These are phyloP conservation scores for Balamuthia mandrillaris DNA, from an alignment of 208 protist species.

Conservation along the genomic window DNA sequence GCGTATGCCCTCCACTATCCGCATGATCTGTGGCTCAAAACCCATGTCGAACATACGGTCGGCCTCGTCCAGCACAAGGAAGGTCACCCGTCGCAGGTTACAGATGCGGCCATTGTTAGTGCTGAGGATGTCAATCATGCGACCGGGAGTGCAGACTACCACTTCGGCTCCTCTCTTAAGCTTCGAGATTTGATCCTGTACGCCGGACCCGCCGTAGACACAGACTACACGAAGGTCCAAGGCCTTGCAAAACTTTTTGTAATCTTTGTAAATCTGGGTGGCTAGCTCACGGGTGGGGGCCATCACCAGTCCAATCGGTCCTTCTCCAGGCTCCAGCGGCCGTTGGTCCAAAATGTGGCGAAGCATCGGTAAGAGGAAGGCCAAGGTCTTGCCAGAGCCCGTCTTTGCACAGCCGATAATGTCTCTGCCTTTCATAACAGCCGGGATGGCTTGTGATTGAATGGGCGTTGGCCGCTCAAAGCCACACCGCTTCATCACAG, in stretches of 20 bases:
- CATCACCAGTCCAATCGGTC: conserved; percentile 79
- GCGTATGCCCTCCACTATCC: conserved; percentile 77
- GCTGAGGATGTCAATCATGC: conserved; percentile 85
- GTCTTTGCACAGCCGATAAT: conserved; percentile 77
- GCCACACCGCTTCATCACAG: conserved; percentile 31
- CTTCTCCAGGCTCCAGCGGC: conserved; percentile 64
- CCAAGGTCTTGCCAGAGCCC: conserved; percentile 85
- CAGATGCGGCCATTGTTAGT: conserved; percentile 91
- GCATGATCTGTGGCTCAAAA: conserved; percentile 72
- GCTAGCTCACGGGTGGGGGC: conserved; percentile 84
- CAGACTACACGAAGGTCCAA: conserved; percentile 55
- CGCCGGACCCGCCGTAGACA: conserved; percentile 74
- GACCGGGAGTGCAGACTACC: conserved; percentile 80
- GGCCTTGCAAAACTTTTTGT: conserved; percentile 63
- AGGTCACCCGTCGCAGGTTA: conserved; percentile 93
- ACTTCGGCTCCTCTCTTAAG: conserved; percentile 74
- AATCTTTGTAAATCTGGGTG: conserved; percentile 72
- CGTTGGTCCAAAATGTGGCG: conserved; percentile 71
- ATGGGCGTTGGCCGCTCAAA: conserved; percentile 80
- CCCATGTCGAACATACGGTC: conserved; percentile 88
- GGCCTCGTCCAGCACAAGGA: conserved; percentile 96
- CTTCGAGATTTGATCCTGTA: conserved; percentile 72
- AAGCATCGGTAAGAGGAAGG: conserved; percentile 83
- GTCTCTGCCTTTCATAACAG: conserved; percentile 79
- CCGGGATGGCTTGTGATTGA: conserved; percentile 79